Percentiles rank a stretch among this genome's conserved stretches.
phyloP scores from a whole-genome alignment of 257 asterid genomes.

The Fraxinus quadrangulata region DNA sequence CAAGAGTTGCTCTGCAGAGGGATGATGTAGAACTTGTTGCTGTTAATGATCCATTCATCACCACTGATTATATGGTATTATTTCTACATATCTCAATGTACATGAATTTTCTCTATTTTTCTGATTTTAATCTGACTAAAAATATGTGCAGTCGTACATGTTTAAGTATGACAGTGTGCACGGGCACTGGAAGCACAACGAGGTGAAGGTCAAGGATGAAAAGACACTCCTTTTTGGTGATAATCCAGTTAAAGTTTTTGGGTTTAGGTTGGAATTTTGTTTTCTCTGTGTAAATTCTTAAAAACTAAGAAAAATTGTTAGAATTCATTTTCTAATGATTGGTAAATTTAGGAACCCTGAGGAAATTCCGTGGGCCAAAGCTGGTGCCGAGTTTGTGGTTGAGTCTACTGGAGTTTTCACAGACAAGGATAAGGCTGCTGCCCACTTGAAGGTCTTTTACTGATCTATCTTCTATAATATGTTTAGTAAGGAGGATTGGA shows the following conservation, averaged over 20 bases:
- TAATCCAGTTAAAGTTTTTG: constrained; percentile 56
- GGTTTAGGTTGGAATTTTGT: constrained; percentile 42
- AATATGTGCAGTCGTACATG: constrained; percentile 70
- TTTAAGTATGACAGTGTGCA: constrained; percentile 90
- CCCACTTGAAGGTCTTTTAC: constrained; percentile 67
- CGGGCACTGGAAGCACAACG: constrained; percentile 85
- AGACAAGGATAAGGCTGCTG: constrained; percentile 83
- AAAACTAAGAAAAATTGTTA: background rate
- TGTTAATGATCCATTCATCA: constrained; percentile 84
- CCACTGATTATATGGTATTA: constrained; percentile 83
- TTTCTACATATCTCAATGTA: background rate
- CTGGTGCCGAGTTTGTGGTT: constrained; percentile 72
- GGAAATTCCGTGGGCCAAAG: constrained; percentile 75
- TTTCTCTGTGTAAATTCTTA: background rate
- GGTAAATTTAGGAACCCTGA: constrained; percentile 63
- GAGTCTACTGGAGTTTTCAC: constrained; percentile 91
- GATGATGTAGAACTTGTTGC: constrained; percentile 91
- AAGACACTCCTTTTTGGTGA: constrained; percentile 83
- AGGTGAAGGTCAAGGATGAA: constrained; percentile 69
- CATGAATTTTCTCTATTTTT: background rate
- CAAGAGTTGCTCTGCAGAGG: constrained; percentile 79
- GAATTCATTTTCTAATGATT: constrained; percentile 1
- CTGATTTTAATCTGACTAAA: constrained; percentile 1
- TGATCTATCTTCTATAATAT: background rate
- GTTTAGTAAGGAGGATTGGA: background rate